Base-by-base conservation (phyloP, 2,329 filamentous ascomycete species). In the Colletotrichum echinochloae region DNA sequence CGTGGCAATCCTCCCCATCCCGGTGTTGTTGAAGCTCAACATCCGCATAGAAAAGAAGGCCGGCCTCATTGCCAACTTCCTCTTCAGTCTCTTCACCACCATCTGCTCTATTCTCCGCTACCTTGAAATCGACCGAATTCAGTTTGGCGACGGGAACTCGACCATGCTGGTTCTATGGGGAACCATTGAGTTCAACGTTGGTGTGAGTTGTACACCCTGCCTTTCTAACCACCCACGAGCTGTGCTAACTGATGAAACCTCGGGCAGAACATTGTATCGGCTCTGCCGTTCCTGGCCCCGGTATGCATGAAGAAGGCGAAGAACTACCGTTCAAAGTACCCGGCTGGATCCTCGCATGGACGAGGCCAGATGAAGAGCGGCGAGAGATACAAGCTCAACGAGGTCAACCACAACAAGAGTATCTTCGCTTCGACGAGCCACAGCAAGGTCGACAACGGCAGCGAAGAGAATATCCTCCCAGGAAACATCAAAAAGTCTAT, bases 91-190 rank as follows among this genome's bases (percentile, higher is more conserved):
- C 1, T 87, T 88, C 74, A 88, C 86, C 0, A 88, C 86, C 0
- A 66, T 88, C 9, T 88, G 86, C 74, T 88, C 86, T 3, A 81
- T 88, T 65, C 76, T 88, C 64, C 82, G 87, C 16, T 84, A 88
- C 67, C 77, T 81, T 0, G 85, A 88, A 73, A 88, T 88, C 70
- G 76, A 83, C 70, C 78, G 82, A 0, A 86, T 88, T 48, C 83
- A 84, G 20, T 77, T 78, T 16, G 84, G 84, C 2, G 85, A 87
- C 46, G 85, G 86, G 11, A 86, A 88, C 73, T 87, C 86, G 0
- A 88, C 87, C 5, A 85, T 87, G 83, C 79, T 89, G 14, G 81
- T 89, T 0, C 77, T 88, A 0, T 89, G 86, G 86, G 87, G 87
- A 5, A 85, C 83, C 2, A 85, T 89, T 65, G 87, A 89, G 74